A percentile compares a stretch with the other conserved stretches of the same genome.
These are phyloP conservation scores for Musa balbisiana DNA, from an alignment of 202 grass and related monocot genomes.

Conservation along the genomic window DNA sequence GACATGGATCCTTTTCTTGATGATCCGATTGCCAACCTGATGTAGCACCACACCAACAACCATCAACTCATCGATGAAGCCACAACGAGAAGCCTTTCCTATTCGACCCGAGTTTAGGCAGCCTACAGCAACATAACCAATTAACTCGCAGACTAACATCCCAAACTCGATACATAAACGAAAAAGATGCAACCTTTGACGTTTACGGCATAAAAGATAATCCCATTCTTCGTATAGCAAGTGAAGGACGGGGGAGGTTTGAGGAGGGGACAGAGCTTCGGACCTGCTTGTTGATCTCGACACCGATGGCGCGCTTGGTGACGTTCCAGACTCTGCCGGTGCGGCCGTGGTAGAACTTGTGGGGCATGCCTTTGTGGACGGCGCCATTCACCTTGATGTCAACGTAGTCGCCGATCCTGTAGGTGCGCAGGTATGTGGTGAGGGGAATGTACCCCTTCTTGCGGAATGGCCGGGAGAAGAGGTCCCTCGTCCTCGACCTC, in stretches of 20 bases:
- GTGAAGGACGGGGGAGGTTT: not conserved
- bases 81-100: too few relatives aligned
- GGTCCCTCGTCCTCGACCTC: conserved; percentile 63
- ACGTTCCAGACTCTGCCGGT: not conserved
- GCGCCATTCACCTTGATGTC: conserved; percentile 1
- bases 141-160: too few relatives aligned
- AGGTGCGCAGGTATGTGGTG: conserved; percentile 80
- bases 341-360: conserved; percentile 4
- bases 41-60: not conserved
- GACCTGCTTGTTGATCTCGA: conserved; percentile 99
- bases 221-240: not conserved
- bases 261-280: not conserved
- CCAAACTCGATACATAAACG: too few relatives aligned
- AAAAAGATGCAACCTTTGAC: too few relatives aligned
- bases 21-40: conserved; percentile 66
- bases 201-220: not conserved
- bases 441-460: conserved; percentile 91
- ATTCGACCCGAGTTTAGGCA: too few relatives aligned
- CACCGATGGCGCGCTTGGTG: conserved; percentile 38
- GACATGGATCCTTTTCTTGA: conserved; percentile 78
- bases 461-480: conserved; percentile 64
- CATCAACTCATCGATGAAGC: too few relatives aligned
- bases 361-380: not conserved
- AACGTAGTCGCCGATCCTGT: conserved; percentile 68
- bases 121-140: too few relatives aligned